Percentiles rank a stretch among this genome's conserved stretches.
Conservation (phyloP, 2,329 filamentous ascomycete genomes). For the Hymenoscyphus infarciens region DNA sequence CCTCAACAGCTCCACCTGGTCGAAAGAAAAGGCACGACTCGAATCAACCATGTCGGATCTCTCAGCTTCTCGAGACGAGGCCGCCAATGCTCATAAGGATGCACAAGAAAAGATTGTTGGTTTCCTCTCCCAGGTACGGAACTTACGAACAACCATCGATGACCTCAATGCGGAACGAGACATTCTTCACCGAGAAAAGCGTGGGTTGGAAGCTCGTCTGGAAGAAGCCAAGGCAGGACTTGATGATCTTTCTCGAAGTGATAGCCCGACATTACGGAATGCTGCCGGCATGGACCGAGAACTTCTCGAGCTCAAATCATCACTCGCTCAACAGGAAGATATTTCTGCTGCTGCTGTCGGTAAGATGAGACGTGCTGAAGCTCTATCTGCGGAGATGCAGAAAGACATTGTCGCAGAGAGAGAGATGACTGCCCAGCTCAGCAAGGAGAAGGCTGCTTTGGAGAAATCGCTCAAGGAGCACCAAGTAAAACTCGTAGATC, state of each 20-base stretch:
- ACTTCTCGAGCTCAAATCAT: slow-evolving; percentile 83
- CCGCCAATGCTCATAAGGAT: slow-evolving; percentile 88
- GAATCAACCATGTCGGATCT: slow-evolving; percentile 88
- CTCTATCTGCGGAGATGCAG: slow-evolving; percentile 81
- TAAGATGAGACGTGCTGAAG: slow-evolving; percentile 94
- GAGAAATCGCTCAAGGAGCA: slow-evolving; percentile 90
- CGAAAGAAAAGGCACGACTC: slow-evolving; percentile 91
- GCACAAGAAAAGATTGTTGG: slow-evolving; percentile 91
- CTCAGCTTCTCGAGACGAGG: slow-evolving; percentile 88
- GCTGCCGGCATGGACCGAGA: slow-evolving; percentile 86
- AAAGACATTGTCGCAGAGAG: slow-evolving; percentile 87
- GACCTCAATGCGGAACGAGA: slow-evolving; percentile 85
- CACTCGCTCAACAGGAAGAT: slow-evolving; percentile 88
- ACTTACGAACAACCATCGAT: slow-evolving; percentile 77
- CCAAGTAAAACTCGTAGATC: slow-evolving; percentile 83
- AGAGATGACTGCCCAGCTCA: slow-evolving; percentile 74
- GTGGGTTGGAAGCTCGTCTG: slow-evolving; percentile 77
- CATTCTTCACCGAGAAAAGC: slow-evolving; percentile 81
- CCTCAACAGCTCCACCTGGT: slow-evolving; percentile 95
- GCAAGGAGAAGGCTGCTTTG: slow-evolving; percentile 83
- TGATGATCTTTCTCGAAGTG: slow-evolving; percentile 81
- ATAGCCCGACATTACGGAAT: slow-evolving; percentile 83
- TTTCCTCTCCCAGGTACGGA: slow-evolving; percentile 83
- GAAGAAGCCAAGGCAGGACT: slow-evolving; percentile 84
- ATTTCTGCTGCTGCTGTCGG: slow-evolving; percentile 87